Base-by-base conservation (phyloP, 768 basidiomycete species). In the Trametes maxima region DNA sequence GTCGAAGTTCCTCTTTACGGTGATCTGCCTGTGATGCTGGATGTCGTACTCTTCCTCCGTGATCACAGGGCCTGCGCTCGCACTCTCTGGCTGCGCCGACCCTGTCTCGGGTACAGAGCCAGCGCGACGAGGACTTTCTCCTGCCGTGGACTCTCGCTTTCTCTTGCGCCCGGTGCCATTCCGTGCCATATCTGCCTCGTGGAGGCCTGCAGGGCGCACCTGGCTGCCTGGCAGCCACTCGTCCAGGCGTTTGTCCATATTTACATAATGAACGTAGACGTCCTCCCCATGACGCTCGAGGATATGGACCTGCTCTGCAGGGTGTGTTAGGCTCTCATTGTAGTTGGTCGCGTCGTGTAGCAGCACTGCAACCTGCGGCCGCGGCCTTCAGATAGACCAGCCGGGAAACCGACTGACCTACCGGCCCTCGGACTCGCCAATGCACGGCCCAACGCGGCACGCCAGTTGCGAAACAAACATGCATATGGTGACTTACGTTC, bases 1-100 rank as follows among this genome's bases (percentile, higher is more conserved):
- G 62, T 94, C 92, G 70, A 95, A 94, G 71, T 95, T 97, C 62
- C 91, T 81, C 67, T 87, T 84, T 5, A 85, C 81, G 22, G 83
- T 84, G 63, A 86, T 81, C 70, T 85, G 80, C 70, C 84, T 85
- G 70, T 89, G 87, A 56, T 85, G 85, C 60, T 85, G 78, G 25
- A 88, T 75, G 67, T 90, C 88, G 68, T 80, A 84, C 60, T 90
- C 89, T 62, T 90, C 87, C 69, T 88, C 87, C 17, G 84, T 82
- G 78, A 88, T 78, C 36, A 59, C 58, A 8, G 51, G 55, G 62
- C 62, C 65, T 11, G 63, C 49, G 35, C 45, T 24, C 21, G 21
- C 45, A 13, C 24, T 19, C 45, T 50, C 63, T 51, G 24, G 48
- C 62, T 57, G 52, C 54, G 21, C 46, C 46, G 13, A 54, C 43